Evolutionary conservation across 345 rosid species (phyloP), one percentile per base, ranked within the genome.

Genomic region (Hibiscus mutabilis): DNA sequence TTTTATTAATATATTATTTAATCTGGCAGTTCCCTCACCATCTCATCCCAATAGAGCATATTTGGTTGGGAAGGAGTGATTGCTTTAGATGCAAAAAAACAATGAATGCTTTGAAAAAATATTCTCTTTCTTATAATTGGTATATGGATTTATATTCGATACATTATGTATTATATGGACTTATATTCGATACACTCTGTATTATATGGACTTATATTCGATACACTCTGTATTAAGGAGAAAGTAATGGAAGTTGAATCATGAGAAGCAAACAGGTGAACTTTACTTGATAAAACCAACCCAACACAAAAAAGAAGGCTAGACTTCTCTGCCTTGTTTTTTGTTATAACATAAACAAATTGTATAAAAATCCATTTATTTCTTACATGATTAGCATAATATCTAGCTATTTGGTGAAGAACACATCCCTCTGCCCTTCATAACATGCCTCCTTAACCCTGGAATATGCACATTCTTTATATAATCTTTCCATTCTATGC

Each of bases 401-500:
- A 21, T 64, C 52, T 65, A 65, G 69, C 69, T 65, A 21, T 42
- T 21, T 2, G 53, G 5, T 42, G 69, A 65, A 21, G 69, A 42
- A 44, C 53, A 65, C 33, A 6, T 65, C 69, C 69, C 53, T 65
- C 69, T 65, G 55, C 69, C 69, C 76, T 82, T 86, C 77, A 85
- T 82, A 15, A 85, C 91, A 60, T 88, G 84, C 73, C 84, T 84
- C 60, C 87, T 80, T 19, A 89, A 47, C 18, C 93, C 93, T 13
- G 93, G 91, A 44, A 89, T 74, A 53, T 89, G 93, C 60, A 81
- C 71, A 31, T 84, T 85, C 16, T 65, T 77, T 53, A 86, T 81
- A 73, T 86, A 89, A 67, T 89, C 86, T 44, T 81, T 85, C 93
- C 93, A 89, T n/a, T 85, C 82, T 74, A 89, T 81, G 78, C 78